These are phyloP conservation scores for Monosporascus sp. DNA, from an alignment of 2,329 filamentous ascomycete species.

Conservation along the genomic window DNA sequence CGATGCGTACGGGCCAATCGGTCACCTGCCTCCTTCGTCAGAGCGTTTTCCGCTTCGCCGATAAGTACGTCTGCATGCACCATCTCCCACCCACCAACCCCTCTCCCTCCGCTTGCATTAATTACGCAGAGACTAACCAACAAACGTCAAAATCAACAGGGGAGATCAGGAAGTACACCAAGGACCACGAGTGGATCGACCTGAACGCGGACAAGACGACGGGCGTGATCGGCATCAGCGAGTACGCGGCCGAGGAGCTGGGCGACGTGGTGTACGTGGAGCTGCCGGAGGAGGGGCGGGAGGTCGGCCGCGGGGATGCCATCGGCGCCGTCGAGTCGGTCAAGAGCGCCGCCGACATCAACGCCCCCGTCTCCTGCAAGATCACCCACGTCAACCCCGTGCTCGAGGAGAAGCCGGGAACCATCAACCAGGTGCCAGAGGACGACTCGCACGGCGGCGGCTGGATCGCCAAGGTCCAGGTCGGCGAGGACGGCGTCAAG, in stretches of 20 bases:
- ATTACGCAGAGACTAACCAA: background rate
- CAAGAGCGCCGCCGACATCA: conserved; percentile 97
- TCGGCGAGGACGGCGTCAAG: conserved; percentile 59
- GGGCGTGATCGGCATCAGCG: conserved; percentile 78
- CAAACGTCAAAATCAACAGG: conserved; percentile 34
- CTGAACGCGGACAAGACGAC: conserved; percentile 76
- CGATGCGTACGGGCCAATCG: conserved; percentile 29
- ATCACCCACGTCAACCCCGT: conserved; percentile 68
- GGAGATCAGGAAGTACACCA: conserved; percentile 79
- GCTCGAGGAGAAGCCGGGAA: conserved; percentile 79
- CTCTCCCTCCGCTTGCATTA: background rate
- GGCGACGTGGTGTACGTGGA: conserved; percentile 98
- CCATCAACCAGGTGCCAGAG: conserved; percentile 89
- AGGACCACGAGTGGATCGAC: conserved; percentile 98
- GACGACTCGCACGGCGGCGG: conserved; percentile 68
- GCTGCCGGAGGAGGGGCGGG: conserved; percentile 68
- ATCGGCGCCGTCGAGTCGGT: conserved; percentile 97
- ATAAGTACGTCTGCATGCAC: conserved; percentile 31
- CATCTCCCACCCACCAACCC: conserved; percentile 32
- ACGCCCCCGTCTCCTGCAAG: conserved; percentile 76
- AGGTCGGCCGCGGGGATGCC: conserved; percentile 70
- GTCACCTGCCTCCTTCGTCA: conserved; percentile 33
- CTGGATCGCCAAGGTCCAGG: conserved; percentile 87
- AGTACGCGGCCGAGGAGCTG: conserved; percentile 86
- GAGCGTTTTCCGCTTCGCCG: conserved; percentile 42